Evolutionary conservation across 805 yeast species (phyloP).

Genomic region (Saccharomycopsis capsularis): DNA sequence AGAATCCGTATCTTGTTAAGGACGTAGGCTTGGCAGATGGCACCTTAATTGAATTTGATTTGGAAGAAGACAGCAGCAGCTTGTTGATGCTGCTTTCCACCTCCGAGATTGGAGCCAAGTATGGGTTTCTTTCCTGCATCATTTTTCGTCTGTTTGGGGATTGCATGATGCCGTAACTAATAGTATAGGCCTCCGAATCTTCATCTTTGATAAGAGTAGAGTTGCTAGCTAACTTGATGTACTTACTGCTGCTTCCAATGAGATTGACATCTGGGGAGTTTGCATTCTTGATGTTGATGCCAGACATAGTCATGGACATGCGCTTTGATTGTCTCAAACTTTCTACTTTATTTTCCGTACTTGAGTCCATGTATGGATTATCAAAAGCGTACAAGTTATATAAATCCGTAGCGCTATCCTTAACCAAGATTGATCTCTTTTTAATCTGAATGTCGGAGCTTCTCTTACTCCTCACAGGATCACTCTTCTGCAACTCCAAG

Average conservation of each 20-base stretch:
- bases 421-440: constrained; percentile 13
- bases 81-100: too few relatives aligned
- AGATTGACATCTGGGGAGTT: background rate
- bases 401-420: constrained; percentile 3
- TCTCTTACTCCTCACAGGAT: background rate
- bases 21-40: too few relatives aligned
- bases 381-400: constrained; percentile 18
- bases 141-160: constrained; percentile 1
- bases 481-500: too few relatives aligned
- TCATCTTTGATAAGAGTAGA: constrained; percentile 4
- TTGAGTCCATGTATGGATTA: constrained; percentile 1
- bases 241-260: background rate
- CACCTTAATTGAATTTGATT: too few relatives aligned
- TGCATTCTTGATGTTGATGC: background rate
- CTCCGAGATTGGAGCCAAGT: background rate
- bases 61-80: too few relatives aligned
- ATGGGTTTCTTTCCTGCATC: background rate
- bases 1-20: too few relatives aligned
- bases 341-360: background rate
- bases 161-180: constrained; percentile 10
- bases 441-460: constrained; percentile 12
- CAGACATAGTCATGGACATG: constrained; percentile 1
- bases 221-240: background rate
- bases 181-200: constrained; percentile 3
- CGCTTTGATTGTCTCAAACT: background rate